A percentile compares a stretch with the other conserved stretches of the same genome.
Evolutionary conservation across 306 rosid genomes (phyloP).

Genomic region (Vigna hirtella): DNA sequence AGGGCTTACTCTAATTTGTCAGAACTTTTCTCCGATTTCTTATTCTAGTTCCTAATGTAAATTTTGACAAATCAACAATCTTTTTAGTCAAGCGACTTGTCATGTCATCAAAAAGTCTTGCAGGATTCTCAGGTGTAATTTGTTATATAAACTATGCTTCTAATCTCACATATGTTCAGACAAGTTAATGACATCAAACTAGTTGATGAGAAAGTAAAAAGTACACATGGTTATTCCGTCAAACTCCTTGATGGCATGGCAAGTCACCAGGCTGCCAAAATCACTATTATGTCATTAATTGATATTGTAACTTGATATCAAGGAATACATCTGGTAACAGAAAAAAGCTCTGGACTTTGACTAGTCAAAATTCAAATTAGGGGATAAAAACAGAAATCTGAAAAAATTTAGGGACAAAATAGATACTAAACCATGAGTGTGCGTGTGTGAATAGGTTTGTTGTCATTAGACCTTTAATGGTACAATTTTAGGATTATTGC

Average conservation of each 20-base stretch:
- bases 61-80: background rate
- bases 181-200: too few species aligned
- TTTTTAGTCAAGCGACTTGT: too few species aligned
- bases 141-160: background rate
- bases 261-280: background rate
- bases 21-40: background rate
- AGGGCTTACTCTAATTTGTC: too few species aligned
- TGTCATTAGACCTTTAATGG: background rate
- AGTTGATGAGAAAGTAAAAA: background rate
- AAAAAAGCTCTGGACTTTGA: background rate
- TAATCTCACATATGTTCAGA: background rate
- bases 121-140: too few species aligned
- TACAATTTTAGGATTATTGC: background rate
- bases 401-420: background rate
- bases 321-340: background rate
- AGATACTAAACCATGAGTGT: background rate
- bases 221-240: background rate
- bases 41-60: background rate
- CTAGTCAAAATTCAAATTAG: background rate
- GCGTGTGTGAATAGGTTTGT: constrained; percentile 1
- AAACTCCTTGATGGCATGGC: background rate
- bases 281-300: too few species aligned
- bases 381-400: background rate
- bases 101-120: too few species aligned
- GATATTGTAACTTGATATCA: too few species aligned